Base-by-base conservation (phyloP, 441 rosid species). In the Erodium texanum region DNA sequence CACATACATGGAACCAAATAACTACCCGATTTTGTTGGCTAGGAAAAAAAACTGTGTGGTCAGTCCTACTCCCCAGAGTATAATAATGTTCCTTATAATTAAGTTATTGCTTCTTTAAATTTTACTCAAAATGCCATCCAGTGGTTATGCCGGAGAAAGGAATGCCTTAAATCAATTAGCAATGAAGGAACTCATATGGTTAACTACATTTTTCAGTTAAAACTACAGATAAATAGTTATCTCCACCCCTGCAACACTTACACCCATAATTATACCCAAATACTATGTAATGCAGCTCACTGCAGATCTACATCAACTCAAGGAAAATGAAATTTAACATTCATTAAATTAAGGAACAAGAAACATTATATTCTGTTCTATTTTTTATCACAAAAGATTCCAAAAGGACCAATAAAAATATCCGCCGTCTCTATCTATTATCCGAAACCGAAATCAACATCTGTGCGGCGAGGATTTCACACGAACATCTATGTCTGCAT, bases 191-290 rank as follows among this genome's bases (percentile, higher is more conserved):
- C 64, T 5, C 16, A 23, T 16, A 18, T 15, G 64, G 29, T 61
- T 61, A 61, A 61, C 24, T 61, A 61, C 64, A 24, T 61, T 56
- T 56, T 56, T 20, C n/a, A 56, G 24, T 58, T 61, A 23, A 14
- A 61, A 23, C 24, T 61, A 24, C 64, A 61, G n/a, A 61, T 5
- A 61, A 11, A 23, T 50, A 61, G 24, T 61, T 61, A 20, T 9
- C 63, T 58, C 63, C 63, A 58, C 3, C 63, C n/a, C 27, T 29
- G 11, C 29, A 18, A 54, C 12, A 54, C 20, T 54, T 9, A 15
- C 5, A 19, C 23, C 23, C 61, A 54, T 18, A 54, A 15, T 18
- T 38, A 1, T 7, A 20, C 24, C 24, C 62, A 56, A 20, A 56
- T 50, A 50, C 62, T 56, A 56, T 19, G 20, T 5, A 22, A 19